phyloP scores from a whole-genome alignment of 495 filamentous ascomycete species.

The Aspergillus coremiiformis region DNA sequence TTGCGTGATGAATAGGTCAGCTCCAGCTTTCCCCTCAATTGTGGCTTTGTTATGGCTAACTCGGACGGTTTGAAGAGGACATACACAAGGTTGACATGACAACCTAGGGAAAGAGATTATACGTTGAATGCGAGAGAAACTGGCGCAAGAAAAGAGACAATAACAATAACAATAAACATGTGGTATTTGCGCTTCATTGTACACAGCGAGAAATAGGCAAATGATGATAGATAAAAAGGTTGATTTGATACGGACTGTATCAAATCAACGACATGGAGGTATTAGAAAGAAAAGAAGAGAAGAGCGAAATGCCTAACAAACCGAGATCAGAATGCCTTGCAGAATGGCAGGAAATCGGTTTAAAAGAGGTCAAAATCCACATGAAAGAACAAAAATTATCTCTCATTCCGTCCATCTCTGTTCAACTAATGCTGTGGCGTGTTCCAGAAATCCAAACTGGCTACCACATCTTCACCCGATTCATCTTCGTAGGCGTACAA shows the following conservation, averaged over 20 bases:
- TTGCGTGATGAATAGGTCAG: constrained; percentile 10
- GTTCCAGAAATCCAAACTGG: constrained; percentile 95
- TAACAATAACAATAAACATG: constrained; percentile 16
- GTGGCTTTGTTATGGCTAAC: background rate
- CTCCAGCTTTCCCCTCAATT: constrained; percentile 2
- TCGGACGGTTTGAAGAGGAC: background rate
- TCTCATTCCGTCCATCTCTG: background rate
- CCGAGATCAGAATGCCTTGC: constrained; percentile 5
- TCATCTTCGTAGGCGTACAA: constrained; percentile 98
- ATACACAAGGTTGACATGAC: constrained; percentile 4
- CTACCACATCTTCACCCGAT: constrained; percentile 81
- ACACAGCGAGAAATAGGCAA: constrained; percentile 27
- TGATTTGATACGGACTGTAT: constrained; percentile 12
- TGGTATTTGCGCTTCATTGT: constrained; percentile 47
- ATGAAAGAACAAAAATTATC: constrained; percentile 8
- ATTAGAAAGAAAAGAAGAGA: constrained; percentile 14
- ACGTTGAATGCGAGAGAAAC: constrained; percentile 8
- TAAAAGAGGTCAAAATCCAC: constrained; percentile 16
- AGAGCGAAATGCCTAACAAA: background rate
- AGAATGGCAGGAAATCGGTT: constrained; percentile 7
- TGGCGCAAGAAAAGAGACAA: constrained; percentile 17
- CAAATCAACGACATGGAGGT: constrained; percentile 15
- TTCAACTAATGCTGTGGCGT: constrained; percentile 34
- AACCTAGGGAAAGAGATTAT: constrained; percentile 16
- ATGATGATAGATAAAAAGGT: constrained; percentile 13